Base-by-base conservation (phyloP, 768 basidiomycete genomes). In the button mushroom (Agaricus bisporus) region DNA sequence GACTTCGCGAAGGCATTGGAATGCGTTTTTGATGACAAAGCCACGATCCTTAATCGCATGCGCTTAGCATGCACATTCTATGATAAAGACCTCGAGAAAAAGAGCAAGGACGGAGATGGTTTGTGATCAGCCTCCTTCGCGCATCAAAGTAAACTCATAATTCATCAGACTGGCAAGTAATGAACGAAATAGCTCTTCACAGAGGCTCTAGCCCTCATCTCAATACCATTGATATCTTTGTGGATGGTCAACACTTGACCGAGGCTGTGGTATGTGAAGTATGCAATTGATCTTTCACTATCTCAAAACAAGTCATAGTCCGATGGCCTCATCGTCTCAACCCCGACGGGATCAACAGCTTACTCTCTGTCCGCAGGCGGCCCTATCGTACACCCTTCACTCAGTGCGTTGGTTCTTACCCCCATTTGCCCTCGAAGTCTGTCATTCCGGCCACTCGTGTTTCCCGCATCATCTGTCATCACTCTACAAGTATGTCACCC, bases 301-400 rank as follows among this genome's bases (percentile, higher is more conserved):
- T 11, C 42, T 48, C 38, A 54, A 35, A 29, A 25, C 15, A 39
- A 56, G 22, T 54, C 25, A 26, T 63, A 95, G 93, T 91, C 92
- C 35, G 94, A 97, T 61, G 94, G 95, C 36, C 73, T 97, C 55
- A 93, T 97, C 52, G 83, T 98, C 50, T 93, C 93, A 6, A 98
- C 95, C 1, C 95, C 95, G 18, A 98, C 95, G 2, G 95, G 95
- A 5, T 97, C 94, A 18, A 97, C 95, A 3, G 95, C 95, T 14
- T 97, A 98, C 68, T 97, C 94, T 0, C 77, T 98, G 20, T 95
- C 93, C 3, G 91, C 94, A 0, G 95, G 95, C 32, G 95, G 95
- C 22, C 95, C 95, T 3, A 97, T 98, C 59, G 92, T 97, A 0
- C 95, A 97, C 58, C 95, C 95, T 2, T 91, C 90, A 2, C 73